These are phyloP conservation scores for Leccinum pachyderme DNA, from an alignment of 1,284 basidiomycete genomes.

Conservation along the genomic window DNA sequence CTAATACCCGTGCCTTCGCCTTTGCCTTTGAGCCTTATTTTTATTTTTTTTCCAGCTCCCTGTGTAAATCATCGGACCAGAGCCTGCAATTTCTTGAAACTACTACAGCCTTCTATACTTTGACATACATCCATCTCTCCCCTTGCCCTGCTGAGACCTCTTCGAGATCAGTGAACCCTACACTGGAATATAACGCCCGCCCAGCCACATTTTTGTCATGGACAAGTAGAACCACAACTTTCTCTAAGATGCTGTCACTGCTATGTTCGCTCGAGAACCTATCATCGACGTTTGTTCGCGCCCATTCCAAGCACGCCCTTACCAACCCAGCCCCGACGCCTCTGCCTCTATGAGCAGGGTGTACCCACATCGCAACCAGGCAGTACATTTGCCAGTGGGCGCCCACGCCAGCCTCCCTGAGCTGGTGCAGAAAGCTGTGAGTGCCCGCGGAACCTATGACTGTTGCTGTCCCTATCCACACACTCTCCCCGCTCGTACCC, in stretches of 20 bases:
- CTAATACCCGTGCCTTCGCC: no score
- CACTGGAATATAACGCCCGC: constrained; percentile 21
- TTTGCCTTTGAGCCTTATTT: no score
- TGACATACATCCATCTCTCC: constrained; percentile 26
- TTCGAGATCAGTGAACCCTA: constrained; percentile 20
- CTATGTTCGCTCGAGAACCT: constrained; percentile 1
- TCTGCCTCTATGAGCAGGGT: constrained; percentile 33
- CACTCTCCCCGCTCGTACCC: neutral
- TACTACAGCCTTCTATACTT: no score
- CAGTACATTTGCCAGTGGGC: constrained; percentile 26
- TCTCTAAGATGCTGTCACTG: constrained; percentile 8
- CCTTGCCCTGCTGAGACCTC: constrained; percentile 11
- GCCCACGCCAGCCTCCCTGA: constrained; percentile 13
- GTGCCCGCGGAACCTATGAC: constrained; percentile 31
- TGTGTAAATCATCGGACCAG: no score
- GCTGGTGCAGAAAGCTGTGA: constrained; percentile 10
- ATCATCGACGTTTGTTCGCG: constrained; percentile 15
- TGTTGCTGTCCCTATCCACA: constrained; percentile 35
- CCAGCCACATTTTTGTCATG: constrained; percentile 15
- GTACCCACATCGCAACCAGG: constrained; percentile 38
- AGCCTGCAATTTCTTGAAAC: no score
- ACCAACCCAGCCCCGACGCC: constrained; percentile 29
- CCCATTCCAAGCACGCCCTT: constrained; percentile 26
- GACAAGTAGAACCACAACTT: constrained; percentile 20
- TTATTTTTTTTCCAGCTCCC: no score